A percentile compares a stretch with the other conserved stretches of the same genome.
Evolutionary conservation across 1,139 yeast genomes (phyloP).

Genomic region (Hansenula sp.): DNA sequence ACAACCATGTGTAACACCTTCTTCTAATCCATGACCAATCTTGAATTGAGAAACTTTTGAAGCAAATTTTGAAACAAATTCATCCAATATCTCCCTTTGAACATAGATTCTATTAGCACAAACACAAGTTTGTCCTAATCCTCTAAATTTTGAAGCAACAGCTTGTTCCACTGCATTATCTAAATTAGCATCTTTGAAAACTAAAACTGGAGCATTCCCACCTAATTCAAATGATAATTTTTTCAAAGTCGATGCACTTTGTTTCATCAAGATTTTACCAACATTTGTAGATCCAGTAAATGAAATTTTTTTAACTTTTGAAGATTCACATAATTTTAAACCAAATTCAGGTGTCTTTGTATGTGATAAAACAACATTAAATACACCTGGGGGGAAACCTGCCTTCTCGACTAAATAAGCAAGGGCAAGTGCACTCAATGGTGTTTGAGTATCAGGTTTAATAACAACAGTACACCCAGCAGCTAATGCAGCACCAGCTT

Average conservation of each 20-base stretch:
- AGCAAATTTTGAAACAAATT: slow-evolving; percentile 49
- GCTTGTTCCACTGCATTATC: slow-evolving; percentile 76
- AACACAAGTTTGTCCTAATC: slow-evolving; percentile 79
- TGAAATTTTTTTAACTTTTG: slow-evolving; percentile 67
- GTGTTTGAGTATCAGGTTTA: slow-evolving; percentile 91
- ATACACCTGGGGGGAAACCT: slow-evolving; percentile 82
- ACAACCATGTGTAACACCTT: slow-evolving; percentile 75
- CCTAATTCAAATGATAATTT: slow-evolving; percentile 87
- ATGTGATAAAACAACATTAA: slow-evolving; percentile 65
- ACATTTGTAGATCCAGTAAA: slow-evolving; percentile 90
- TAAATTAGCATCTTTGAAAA: slow-evolving; percentile 78
- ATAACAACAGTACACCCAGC: slow-evolving; percentile 90
- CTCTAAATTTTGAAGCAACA: slow-evolving; percentile 64
- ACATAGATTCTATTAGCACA: slow-evolving; percentile 76
- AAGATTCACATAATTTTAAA: slow-evolving; percentile 62
- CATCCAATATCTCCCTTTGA: slow-evolving; percentile 58
- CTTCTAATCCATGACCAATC: slow-evolving; percentile 73
- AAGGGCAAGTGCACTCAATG: slow-evolving; percentile 79
- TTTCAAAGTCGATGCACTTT: slow-evolving; percentile 73
- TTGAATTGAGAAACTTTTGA: slow-evolving; percentile 49
- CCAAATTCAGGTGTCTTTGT: slow-evolving; percentile 60
- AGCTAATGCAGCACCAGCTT: slow-evolving; percentile 87
- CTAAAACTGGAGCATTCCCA: slow-evolving; percentile 91
- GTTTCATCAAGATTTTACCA: slow-evolving; percentile 77
- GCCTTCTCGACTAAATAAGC: slow-evolving; percentile 72